Evolutionary conservation across 352 stramenopile genomes (phyloP).

Genomic region (Phytopythium cucurbitacearum): DNA sequence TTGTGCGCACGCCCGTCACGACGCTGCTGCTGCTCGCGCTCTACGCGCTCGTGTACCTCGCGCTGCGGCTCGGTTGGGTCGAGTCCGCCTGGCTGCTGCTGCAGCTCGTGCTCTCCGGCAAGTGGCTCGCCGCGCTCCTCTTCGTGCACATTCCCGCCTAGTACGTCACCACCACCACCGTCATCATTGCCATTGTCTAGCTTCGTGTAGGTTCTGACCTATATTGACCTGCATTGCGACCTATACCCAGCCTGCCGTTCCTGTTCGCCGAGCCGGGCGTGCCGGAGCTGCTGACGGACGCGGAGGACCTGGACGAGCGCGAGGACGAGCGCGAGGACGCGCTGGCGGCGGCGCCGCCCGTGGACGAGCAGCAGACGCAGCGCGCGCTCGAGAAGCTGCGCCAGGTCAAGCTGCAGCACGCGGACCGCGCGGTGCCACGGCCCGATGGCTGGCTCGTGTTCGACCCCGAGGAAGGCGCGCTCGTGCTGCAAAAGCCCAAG

Average conservation of each 20-base stretch:
- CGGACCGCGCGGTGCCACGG: constrained; percentile 41
- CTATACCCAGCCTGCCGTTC: constrained; percentile 42
- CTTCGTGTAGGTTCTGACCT: neutral
- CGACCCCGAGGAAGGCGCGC: constrained; percentile 48
- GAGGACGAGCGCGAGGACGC: constrained; percentile 19
- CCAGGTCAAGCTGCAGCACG: constrained; percentile 55
- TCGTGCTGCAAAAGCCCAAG: constrained; percentile 55
- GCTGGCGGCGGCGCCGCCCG: constrained; percentile 6
- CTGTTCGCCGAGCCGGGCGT: constrained; percentile 45
- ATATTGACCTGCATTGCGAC: neutral
- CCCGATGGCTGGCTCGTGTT: constrained; percentile 78
- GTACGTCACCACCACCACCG: constrained; percentile 44
- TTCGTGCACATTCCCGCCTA: constrained; percentile 44
- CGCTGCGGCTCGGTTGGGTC: constrained; percentile 29
- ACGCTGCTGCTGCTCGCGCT: constrained; percentile 39
- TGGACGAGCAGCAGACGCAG: constrained; percentile 33
- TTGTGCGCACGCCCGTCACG: constrained; percentile 29
- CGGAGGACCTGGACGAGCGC: constrained; percentile 16
- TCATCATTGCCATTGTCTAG: neutral
- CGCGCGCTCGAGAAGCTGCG: constrained; percentile 50
- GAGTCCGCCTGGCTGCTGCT: constrained; percentile 42
- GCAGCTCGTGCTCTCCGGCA: constrained; percentile 41
- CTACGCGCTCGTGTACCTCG: constrained; percentile 25
- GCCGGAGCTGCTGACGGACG: constrained; percentile 60
- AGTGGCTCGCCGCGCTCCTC: constrained; percentile 50